Percentiles rank a stretch among this genome's conserved stretches.
These are phyloP conservation scores for Solanum chiquidenum DNA, from an alignment of 257 asterid genomes.

Conservation along the genomic window DNA sequence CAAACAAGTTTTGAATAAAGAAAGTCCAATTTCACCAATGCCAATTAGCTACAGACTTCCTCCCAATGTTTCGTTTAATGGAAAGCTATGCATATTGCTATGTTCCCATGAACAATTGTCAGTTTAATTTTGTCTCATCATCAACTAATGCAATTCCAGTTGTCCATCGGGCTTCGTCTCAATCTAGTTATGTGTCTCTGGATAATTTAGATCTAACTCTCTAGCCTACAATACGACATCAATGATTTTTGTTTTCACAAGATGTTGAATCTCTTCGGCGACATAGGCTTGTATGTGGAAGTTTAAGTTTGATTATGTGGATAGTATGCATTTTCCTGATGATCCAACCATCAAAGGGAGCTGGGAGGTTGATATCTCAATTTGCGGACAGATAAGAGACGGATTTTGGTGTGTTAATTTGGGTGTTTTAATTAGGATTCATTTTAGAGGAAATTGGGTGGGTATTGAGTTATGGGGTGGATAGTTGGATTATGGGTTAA, in stretches of 20 bases:
- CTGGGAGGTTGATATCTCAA: too few relatives aligned
- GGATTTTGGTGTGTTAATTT: too few relatives aligned
- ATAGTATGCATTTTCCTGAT: background rate
- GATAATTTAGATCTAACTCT: background rate
- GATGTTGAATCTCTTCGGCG: too few relatives aligned
- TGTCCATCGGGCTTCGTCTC: background rate
- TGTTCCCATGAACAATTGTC: background rate
- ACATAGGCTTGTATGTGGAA: background rate
- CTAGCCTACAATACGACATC: background rate
- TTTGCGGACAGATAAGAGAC: too few relatives aligned
- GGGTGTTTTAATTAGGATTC: too few relatives aligned
- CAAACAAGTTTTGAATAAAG: background rate
- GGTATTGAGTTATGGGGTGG: too few relatives aligned
- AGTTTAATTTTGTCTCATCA: background rate
- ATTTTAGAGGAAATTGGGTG: too few relatives aligned
- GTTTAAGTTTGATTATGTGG: background rate
- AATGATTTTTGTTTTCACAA: background rate
- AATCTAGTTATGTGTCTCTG: background rate
- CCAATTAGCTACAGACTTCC: background rate
- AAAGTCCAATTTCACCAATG: background rate
- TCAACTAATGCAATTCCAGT: background rate
- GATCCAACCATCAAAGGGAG: too few relatives aligned
- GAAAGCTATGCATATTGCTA: background rate
- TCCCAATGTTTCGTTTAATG: too few relatives aligned
- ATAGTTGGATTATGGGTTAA: too few relatives aligned